phyloP scores from a whole-genome alignment of 768 basidiomycete species.

The Bullera alba region DNA sequence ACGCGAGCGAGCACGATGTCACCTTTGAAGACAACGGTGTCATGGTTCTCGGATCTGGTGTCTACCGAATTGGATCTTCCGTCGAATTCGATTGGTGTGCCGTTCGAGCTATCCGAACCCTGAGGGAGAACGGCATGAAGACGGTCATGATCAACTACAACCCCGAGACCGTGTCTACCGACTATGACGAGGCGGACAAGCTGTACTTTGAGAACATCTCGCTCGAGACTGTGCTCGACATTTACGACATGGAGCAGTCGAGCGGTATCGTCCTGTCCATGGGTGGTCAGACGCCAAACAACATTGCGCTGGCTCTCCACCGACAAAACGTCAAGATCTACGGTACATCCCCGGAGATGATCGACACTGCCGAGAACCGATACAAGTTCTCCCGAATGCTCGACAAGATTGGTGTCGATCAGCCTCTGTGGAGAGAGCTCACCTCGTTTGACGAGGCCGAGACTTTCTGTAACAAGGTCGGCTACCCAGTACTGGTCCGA shows the following conservation, averaged over 20 bases:
- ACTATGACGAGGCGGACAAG: constrained; percentile 97
- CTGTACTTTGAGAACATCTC: constrained; percentile 99
- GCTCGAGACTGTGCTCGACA: constrained; percentile 90
- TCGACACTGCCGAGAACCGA: constrained; percentile 96
- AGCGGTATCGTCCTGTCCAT: constrained; percentile 91
- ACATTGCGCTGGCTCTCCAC: constrained; percentile 89
- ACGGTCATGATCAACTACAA: constrained; percentile 99
- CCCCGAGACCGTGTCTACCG: constrained; percentile 97
- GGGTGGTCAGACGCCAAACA: constrained; percentile 98
- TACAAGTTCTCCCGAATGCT: constrained; percentile 98
- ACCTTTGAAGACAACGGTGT: constrained; percentile 83
- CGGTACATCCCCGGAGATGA: constrained; percentile 98
- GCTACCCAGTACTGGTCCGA: constrained; percentile 90
- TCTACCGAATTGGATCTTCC: constrained; percentile 96
- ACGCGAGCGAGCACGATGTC: constrained; percentile 89
- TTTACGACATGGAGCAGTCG: constrained; percentile 84
- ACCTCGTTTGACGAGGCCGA: constrained; percentile 82
- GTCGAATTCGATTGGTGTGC: constrained; percentile 99
- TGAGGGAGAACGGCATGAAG: constrained; percentile 87
- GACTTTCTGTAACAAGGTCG: constrained; percentile 83
- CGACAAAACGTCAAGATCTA: constrained; percentile 98
- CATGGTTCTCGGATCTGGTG: constrained; percentile 95
- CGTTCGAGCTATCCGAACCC: constrained; percentile 88
- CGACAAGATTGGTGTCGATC: constrained; percentile 97
- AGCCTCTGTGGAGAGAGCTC: constrained; percentile 94